Evolutionary conservation across 331 rosid species (phyloP), one percentile per base, ranked within the genome.

Genomic region (Pyracantha coccinea): DNA sequence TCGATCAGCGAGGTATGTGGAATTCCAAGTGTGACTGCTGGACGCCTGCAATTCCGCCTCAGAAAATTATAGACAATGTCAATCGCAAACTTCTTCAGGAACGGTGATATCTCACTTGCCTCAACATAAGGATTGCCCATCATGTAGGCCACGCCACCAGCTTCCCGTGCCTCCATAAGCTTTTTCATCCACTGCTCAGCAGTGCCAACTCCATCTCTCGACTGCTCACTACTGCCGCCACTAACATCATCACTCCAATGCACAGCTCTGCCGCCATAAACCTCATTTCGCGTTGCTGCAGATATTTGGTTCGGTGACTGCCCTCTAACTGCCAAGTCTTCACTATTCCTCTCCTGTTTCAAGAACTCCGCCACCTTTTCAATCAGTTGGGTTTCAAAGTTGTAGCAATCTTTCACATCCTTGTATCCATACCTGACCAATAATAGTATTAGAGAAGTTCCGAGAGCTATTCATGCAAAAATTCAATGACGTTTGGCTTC

Each of bases 101-200:
- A 62, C 16, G 83, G 71, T 0, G 86, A 83, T 13, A 76, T 13
- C n/a, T 72, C 62, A 27, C 75, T 79, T 13, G 86, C 86, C 78
- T 66, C 75, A 8, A 79, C 69, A 6, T 69, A 25, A 17, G 73
- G 61, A 61, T 79, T 80, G 4, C 83, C 86, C 27, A 71, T 64
- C 59, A 83, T 79, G 63, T 79, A 83, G 10, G 83, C 77, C 73
- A 83, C 32, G 7, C 86, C 86, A 6, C 86, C 83, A 8, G 78
- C 71, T 71, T 83, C 86, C 41, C 55, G 24, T 2, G 81, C 83
- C 60, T 77, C 75, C 81, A 47, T 20, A 28, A 83, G 72, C 12
- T 66, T 15, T 44, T 57, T n/a, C 25, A 68, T 50, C 59, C 79
- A 80, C 68, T 71, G 62, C 9, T n/a, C 2, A 11, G 32, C 52